Evolutionary conservation across 2,329 filamentous ascomycete species (phyloP), one percentile per base, ranked within the genome.

Genomic region (Epichloe hybrida): DNA sequence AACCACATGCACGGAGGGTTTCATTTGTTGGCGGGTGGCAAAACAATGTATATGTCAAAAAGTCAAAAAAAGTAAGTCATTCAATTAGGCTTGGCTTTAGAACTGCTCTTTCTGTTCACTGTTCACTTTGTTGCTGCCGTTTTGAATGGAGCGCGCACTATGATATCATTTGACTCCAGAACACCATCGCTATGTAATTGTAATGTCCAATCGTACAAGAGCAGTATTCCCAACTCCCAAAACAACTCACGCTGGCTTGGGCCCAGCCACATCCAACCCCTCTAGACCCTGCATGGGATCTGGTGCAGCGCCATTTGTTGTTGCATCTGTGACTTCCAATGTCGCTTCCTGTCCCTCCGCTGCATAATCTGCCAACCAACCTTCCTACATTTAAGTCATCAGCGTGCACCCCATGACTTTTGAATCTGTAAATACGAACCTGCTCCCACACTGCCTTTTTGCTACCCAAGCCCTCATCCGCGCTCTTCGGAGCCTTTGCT

Each of bases 271-370:
- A 68, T 97, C 94, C 50, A 97, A 73, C 15, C 86, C 88, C 66
- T 97, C 90, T 6, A 98, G 72, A 36, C 90, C 91, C 69, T 96
- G 88, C 93, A 98, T 98, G 3, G 91, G 88, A 69, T 97, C 89
- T 59, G 84, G 79, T 1, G 78, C 76, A 43, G 69, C 74, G 53
- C 75, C 72, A 57, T 77, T 77, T 48, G 61, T 49, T 37, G 55
- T 34, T 39, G 55, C 55, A 44, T 50, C 55, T 43, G 57, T 52
- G 43, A 58, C 58, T 21, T 50, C 56, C 27, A 31, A 42, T 40
- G 48, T 61, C 51, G 77, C 78, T 62, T 93, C 87, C 64, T 58
- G 54, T 45, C 93, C 88, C 55, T 93, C 87, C 55, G 80, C 86
- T 44, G 88, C 88, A 72, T 96, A 80, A 64, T 94, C 86, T 42